Evolutionary conservation across 345 rosid genomes (phyloP), one percentile per base, ranked within the genome.

Genomic region (Acer negundo): DNA sequence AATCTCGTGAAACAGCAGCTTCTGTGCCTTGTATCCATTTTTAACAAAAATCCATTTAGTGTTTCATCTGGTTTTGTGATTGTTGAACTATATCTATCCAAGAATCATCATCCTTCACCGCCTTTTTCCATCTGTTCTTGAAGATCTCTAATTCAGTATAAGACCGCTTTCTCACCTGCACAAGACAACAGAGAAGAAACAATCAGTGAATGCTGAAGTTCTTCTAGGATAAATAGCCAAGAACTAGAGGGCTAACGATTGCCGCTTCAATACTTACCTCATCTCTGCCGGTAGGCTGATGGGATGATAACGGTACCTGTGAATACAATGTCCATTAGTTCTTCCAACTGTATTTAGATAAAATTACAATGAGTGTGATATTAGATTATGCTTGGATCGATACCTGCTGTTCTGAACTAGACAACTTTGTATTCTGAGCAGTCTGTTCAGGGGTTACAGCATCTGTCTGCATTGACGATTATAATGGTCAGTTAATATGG

Each of bases 71-170:
- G 69, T 73, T 44, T 59, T 44, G 47, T 56, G 65, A 65, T 64
- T 72, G 38, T 68, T 44, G 64, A 68, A 69, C 76, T 13, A 70
- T 82, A 83, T 92, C 91, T 47, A 63, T 64, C 97, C 97, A 92
- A 75, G 94, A 90, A 7, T 82, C 66, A 77, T 94, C 98, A 11
- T 87, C 83, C 70, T 86, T 82, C 22, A 82, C 82, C 7, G 98
- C 93, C 49, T 82, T 89, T 61, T 67, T 86, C 97, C 98, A 94
- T 84, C 98, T 88, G n/a, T 75, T 81, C 79, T 80, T 83, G 80
- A 90, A 90, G 67, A 85, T 82, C 84, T 83, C 89, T 71, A 85
- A 69, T 56, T 94, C 94, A 6, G 82, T 72, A 17, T 62, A 84
- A 22, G 88, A 79, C 80, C 80, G 83, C 24, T 84, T 83, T 65